phyloP scores from a whole-genome alignment of 148 eudicot species.

The Cornus suecica region DNA sequence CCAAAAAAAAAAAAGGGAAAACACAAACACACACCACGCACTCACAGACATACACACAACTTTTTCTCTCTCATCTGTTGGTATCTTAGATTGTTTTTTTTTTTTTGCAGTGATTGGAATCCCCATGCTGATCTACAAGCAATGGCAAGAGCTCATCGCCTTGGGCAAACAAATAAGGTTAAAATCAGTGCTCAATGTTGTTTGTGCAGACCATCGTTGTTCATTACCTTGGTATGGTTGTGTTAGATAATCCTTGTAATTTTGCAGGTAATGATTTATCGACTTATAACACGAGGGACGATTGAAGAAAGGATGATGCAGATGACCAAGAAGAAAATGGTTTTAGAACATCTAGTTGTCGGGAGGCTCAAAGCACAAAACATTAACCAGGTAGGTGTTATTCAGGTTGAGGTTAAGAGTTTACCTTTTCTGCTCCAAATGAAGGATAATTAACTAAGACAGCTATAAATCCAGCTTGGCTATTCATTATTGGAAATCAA shows the following conservation, averaged over 20 bases:
- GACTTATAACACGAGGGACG: constrained; percentile 89
- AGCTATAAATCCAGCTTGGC: too few relatives aligned
- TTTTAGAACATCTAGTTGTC: constrained; percentile 95
- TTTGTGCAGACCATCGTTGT: not conserved
- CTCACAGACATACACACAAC: too few relatives aligned
- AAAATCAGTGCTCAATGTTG: constrained; percentile 3
- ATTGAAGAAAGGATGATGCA: constrained; percentile 99
- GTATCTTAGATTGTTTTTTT: not conserved
- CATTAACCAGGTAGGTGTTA: constrained; percentile 70
- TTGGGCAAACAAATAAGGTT: constrained; percentile 97
- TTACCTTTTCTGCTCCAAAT: not conserved
- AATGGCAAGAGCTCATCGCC: constrained; percentile 98
- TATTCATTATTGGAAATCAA: not conserved
- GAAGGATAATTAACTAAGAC: too few relatives aligned
- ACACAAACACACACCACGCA: too few relatives aligned
- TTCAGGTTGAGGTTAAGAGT: constrained; percentile 5
- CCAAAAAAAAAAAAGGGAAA: too few relatives aligned
- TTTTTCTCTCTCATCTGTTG: not conserved
- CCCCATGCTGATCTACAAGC: constrained; percentile 99
- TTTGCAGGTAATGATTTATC: constrained; percentile 90
- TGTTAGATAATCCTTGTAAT: not conserved
- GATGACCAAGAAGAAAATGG: constrained; percentile 98
- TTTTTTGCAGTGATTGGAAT: constrained; percentile 81
- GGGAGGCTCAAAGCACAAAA: constrained; percentile 95
- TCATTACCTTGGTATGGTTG: not conserved